These are phyloP conservation scores for Akanthomyces muscarius DNA, from an alignment of 2,329 filamentous ascomycete genomes.

Conservation along the genomic window DNA sequence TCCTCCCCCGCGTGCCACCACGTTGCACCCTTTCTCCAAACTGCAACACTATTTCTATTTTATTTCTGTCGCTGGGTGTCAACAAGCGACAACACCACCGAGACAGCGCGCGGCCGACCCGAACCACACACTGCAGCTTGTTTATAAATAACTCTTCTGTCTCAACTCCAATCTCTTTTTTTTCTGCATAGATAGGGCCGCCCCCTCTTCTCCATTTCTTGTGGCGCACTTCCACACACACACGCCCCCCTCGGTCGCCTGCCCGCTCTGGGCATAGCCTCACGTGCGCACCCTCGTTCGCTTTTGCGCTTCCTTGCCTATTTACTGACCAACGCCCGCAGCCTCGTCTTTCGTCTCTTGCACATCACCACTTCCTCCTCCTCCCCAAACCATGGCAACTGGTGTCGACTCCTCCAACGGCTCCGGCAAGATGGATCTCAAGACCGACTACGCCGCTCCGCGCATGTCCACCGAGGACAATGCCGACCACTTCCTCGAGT, in stretches of 20 bases:
- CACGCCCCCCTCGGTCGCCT: constrained; percentile 5
- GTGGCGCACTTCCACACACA: neutral
- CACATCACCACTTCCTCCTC: neutral
- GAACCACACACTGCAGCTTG: neutral
- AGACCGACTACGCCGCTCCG: constrained; percentile 26
- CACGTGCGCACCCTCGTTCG: constrained; percentile 7
- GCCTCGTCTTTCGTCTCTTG: neutral
- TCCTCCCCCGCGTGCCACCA: constrained; percentile 7
- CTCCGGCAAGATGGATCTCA: constrained; percentile 26
- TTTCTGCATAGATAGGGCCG: neutral
- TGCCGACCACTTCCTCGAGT: constrained; percentile 60
- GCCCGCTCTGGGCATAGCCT: constrained; percentile 15
- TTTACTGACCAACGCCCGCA: neutral
- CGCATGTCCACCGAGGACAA: constrained; percentile 33
- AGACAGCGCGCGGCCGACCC: neutral
- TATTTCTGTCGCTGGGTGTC: neutral
- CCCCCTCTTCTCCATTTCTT: neutral
- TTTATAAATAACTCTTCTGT: neutral
- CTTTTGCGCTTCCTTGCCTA: neutral
- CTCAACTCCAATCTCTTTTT: neutral
- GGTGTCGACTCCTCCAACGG: constrained; percentile 9
- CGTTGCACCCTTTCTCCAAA: neutral
- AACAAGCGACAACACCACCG: neutral
- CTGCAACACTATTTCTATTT: neutral
- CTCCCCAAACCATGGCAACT: constrained; percentile 14